phyloP scores from a whole-genome alignment of 768 basidiomycete species.

The Vararia minispora region DNA sequence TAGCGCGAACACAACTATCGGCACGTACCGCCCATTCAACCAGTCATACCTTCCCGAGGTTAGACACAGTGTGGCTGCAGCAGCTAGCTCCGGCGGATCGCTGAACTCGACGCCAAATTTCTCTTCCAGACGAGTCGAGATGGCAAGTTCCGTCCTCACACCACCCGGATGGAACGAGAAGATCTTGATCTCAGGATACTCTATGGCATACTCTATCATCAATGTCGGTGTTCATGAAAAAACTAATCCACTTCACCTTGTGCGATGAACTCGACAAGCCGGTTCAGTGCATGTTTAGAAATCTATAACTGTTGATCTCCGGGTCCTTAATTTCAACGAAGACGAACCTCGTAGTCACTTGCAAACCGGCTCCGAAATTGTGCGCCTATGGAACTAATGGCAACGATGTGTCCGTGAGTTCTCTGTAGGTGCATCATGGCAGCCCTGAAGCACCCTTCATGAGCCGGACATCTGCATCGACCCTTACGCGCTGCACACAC shows the following conservation, averaged over 20 bases:
- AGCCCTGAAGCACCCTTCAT: too few species aligned
- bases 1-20: too few species aligned
- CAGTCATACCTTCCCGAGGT: constrained; percentile 16
- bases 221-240: neutral
- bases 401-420: too few species aligned
- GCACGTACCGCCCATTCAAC: constrained; percentile 14
- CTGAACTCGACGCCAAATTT: constrained; percentile 1
- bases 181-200: constrained; percentile 5
- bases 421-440: too few species aligned
- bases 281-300: constrained; percentile 4
- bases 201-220: neutral
- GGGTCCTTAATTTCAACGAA: too few species aligned
- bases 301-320: too few species aligned
- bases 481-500: too few species aligned
- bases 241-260: constrained; percentile 1
- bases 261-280: constrained; percentile 5
- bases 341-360: too few species aligned
- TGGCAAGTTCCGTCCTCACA: neutral
- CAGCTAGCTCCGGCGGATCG: constrained; percentile 9
- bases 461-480: too few species aligned
- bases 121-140: too few species aligned
- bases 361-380: too few species aligned
- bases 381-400: too few species aligned
- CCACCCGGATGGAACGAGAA: constrained; percentile 7
- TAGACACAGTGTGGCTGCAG: constrained; percentile 13